Evolutionary conservation across 2,329 filamentous ascomycete genomes (phyloP).

Genomic region (Fusarium metavorans): DNA sequence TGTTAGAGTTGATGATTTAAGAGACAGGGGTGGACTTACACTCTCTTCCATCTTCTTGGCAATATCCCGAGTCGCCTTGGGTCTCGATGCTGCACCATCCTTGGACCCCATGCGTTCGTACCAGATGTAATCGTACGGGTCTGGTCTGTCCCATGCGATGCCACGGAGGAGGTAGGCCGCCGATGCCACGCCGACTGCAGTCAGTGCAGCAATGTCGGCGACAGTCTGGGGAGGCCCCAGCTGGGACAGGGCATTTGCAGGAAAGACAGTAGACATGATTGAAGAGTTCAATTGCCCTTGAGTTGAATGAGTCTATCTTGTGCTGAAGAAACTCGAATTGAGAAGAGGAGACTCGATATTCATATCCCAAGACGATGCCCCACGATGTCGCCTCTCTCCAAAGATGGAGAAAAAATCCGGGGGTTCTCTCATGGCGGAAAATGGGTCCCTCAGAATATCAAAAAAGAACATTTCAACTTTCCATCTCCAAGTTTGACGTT

Average conservation of each 20-base stretch:
- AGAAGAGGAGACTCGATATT: constrained; percentile 18
- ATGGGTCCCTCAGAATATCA: neutral
- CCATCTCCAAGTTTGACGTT: too few relatives aligned
- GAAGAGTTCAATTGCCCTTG: neutral
- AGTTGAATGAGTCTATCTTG: neutral
- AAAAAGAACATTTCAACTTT: neutral
- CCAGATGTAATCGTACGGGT: constrained; percentile 61
- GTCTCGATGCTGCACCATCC: constrained; percentile 34
- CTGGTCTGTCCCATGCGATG: constrained; percentile 60
- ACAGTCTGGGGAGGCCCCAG: constrained; percentile 38
- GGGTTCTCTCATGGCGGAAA: neutral
- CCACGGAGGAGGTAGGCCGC: constrained; percentile 56
- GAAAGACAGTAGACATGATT: constrained; percentile 37
- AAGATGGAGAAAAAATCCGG: constrained; percentile 22
- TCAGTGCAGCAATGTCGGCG: constrained; percentile 42
- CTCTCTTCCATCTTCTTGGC: constrained; percentile 49
- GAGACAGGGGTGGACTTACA: constrained; percentile 26
- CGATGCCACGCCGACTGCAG: constrained; percentile 37
- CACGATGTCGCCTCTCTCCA: constrained; percentile 1
- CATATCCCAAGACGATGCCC: constrained; percentile 4
- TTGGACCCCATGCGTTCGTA: constrained; percentile 60
- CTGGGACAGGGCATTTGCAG: constrained; percentile 30
- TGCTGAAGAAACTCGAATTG: neutral
- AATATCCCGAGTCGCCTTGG: constrained; percentile 58
- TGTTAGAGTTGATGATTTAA: neutral